phyloP scores from a whole-genome alignment of 2,329 filamentous ascomycete genomes.

The Magnaporthiopsis poae region DNA sequence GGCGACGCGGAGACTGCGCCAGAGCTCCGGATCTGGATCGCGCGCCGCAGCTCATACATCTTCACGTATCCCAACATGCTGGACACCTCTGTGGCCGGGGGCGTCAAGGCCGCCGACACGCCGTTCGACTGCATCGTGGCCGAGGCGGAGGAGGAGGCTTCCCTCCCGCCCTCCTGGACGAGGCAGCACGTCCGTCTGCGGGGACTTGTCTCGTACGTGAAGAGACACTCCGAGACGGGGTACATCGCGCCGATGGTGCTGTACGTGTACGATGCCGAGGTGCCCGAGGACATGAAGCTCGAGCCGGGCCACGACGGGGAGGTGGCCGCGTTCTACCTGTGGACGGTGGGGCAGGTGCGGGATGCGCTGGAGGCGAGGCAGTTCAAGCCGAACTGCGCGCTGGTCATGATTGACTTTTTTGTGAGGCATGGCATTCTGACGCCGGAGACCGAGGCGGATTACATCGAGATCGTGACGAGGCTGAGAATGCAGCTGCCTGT shows the following conservation, averaged over 20 bases:
- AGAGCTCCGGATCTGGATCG: conserved; percentile 55
- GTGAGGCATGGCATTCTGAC: conserved; percentile 66
- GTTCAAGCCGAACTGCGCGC: conserved; percentile 77
- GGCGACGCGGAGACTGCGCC: no score
- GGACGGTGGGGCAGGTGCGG: conserved; percentile 51
- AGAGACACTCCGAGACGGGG: conserved; percentile 47
- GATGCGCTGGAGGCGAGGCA: conserved; percentile 53
- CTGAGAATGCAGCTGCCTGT: conserved; percentile 35
- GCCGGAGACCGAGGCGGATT: conserved; percentile 61
- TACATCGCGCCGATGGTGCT: conserved; percentile 56
- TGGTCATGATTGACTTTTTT: conserved; percentile 74
- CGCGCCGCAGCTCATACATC: conserved; percentile 51
- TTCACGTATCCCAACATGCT: conserved; percentile 61
- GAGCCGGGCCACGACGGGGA: conserved; percentile 53
- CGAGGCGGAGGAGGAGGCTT: conserved; percentile 63
- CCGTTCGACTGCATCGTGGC: conserved; percentile 57
- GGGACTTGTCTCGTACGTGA: conserved; percentile 59
- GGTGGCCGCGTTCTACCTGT: conserved; percentile 63
- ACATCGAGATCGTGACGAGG: conserved; percentile 52
- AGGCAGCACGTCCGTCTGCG: conserved; percentile 37
- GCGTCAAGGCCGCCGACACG: conserved; percentile 51
- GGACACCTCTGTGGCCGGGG: conserved; percentile 67
- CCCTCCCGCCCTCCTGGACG: conserved; percentile 50
- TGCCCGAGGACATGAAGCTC: conserved; percentile 41
- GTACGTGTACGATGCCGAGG: conserved; percentile 61